phyloP scores from a whole-genome alignment of 495 filamentous ascomycete genomes.

The Aspergillus ellipticus region DNA sequence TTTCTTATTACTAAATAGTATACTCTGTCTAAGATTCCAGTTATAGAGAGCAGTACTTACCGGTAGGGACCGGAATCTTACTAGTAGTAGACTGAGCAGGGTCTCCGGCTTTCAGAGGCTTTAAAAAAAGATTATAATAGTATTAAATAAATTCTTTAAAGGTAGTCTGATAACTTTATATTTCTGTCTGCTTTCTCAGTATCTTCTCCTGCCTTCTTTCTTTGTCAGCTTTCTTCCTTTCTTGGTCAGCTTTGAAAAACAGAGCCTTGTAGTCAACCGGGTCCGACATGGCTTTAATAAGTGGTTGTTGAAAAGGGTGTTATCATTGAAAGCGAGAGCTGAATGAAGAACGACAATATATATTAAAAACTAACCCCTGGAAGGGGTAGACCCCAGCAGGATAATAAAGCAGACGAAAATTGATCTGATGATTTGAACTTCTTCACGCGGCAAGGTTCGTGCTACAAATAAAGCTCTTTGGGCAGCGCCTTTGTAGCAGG shows the following conservation, averaged over 20 bases:
- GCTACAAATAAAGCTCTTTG: no score
- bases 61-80: not conserved
- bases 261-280: not conserved
- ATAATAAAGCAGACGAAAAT: no score
- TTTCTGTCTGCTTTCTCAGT: conserved; percentile 2
- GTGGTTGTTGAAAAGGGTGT: no score
- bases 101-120: not conserved
- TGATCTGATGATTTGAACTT: no score
- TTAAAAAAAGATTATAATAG: not conserved
- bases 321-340: no score
- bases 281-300: not conserved
- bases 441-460: no score
- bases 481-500: no score
- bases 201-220: not conserved
- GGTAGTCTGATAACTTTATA: not conserved
- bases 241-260: not conserved
- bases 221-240: not conserved
- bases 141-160: conserved; percentile 2
- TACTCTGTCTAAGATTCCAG: not conserved
- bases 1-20: not conserved
- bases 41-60: not conserved
- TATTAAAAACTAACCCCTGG: no score
- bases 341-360: no score
- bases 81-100: not conserved
- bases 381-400: no score